Evolutionary conservation across 306 rosid genomes (phyloP).

Genomic region (Senna siamea): DNA sequence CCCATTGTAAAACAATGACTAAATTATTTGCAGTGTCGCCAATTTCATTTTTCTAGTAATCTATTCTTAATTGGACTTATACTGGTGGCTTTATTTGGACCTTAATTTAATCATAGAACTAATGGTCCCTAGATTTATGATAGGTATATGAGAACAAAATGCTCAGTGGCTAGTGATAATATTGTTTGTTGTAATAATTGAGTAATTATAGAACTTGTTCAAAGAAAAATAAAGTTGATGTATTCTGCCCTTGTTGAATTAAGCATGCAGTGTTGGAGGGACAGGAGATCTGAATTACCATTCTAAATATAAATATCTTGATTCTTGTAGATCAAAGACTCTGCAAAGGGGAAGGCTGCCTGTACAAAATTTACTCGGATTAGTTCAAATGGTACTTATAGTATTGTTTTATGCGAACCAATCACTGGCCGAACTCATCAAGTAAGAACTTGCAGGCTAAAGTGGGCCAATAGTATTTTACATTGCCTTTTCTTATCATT

Average conservation of each 20-base stretch:
- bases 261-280: neutral
- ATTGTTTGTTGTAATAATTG: neutral
- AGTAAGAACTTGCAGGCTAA: slow-evolving; percentile 41
- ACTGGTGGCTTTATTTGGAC: neutral
- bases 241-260: neutral
- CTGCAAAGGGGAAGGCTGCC: slow-evolving; percentile 58
- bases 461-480: neutral
- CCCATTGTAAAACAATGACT: neutral
- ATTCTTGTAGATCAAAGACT: slow-evolving; percentile 48
- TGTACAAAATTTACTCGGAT: slow-evolving; percentile 63
- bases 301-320: slow-evolving; percentile 18
- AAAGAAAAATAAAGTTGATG: slow-evolving; percentile 3
- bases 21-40: neutral
- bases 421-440: slow-evolving; percentile 74
- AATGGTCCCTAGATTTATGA: neutral
- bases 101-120: neutral
- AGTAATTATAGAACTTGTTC: neutral
- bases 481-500: neutral
- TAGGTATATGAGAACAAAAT: neutral
- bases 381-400: slow-evolving; percentile 53
- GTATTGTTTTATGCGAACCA: slow-evolving; percentile 67
- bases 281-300: neutral
- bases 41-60: neutral
- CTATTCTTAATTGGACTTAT: neutral
- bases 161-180: neutral